Conservation (phyloP, 2,329 filamentous ascomycete genomes). For the Golovinomyces cichoracearum region DNA sequence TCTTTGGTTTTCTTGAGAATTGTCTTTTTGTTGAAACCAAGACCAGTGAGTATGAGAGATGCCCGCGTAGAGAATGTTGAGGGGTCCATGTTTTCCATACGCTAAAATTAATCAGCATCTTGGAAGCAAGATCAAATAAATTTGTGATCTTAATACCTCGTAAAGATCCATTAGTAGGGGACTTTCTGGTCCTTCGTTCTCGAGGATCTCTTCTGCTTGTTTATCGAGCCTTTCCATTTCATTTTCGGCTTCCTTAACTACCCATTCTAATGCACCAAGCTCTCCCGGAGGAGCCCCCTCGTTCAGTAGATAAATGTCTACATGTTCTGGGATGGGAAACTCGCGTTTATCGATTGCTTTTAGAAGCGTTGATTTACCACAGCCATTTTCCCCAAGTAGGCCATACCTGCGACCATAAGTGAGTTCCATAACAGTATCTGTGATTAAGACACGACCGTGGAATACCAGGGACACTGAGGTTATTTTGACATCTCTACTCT, state of each 20-base stretch:
- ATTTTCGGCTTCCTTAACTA: constrained; percentile 76
- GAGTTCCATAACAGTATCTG: constrained; percentile 77
- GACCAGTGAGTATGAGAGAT: constrained; percentile 88
- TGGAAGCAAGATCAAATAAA: neutral
- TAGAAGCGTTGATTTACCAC: constrained; percentile 92
- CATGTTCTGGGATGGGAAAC: constrained; percentile 80
- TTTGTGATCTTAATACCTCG: constrained; percentile 36
- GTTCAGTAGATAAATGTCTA: constrained; percentile 96
- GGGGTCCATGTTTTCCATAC: constrained; percentile 96
- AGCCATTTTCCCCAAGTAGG: constrained; percentile 93
- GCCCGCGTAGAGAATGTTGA: constrained; percentile 90
- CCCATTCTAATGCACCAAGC: constrained; percentile 84
- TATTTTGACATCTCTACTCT: constrained; percentile 91
- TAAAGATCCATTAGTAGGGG: constrained; percentile 82
- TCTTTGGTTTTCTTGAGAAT: constrained; percentile 99
- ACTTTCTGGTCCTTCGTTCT: constrained; percentile 75
- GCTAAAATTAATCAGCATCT: constrained; percentile 24
- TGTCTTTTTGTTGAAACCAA: constrained; percentile 94
- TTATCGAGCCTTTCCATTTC: constrained; percentile 79
- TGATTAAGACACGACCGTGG: constrained; percentile 90
- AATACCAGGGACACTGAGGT: constrained; percentile 82
- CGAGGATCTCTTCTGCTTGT: constrained; percentile 68
- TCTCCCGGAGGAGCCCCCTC: constrained; percentile 81
- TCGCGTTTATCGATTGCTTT: constrained; percentile 86
- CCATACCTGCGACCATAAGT: constrained; percentile 75